These are phyloP conservation scores for Malbranchea zuffiana DNA, from an alignment of 2,329 filamentous ascomycete genomes.

Conservation along the genomic window DNA sequence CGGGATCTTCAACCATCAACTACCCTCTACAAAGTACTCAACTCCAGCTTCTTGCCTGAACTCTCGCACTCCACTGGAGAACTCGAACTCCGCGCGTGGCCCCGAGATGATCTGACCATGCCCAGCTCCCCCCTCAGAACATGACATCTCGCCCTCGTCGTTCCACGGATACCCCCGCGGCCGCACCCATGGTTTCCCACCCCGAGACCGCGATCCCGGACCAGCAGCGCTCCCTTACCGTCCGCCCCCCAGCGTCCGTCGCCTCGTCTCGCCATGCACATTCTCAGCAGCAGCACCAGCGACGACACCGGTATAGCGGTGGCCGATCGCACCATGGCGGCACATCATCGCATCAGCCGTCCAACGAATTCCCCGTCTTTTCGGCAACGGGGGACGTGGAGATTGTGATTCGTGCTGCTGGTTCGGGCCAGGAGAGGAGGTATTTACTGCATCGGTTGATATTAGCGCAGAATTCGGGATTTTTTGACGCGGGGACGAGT, in stretches of 20 bases:
- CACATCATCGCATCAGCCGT: constrained; percentile 55
- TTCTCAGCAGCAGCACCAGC: constrained; percentile 36
- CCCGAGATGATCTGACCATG: constrained; percentile 3
- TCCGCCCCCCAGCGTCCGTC: constrained; percentile 52
- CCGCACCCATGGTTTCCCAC: constrained; percentile 31
- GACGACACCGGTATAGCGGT: constrained; percentile 58
- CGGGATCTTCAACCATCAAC: no score
- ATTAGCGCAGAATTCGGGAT: constrained; percentile 78
- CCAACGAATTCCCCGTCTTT: constrained; percentile 91
- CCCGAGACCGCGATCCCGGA: constrained; percentile 39
- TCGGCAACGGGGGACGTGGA: constrained; percentile 86
- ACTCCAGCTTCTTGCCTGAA: no score
- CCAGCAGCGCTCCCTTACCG: constrained; percentile 44
- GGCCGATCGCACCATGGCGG: constrained; percentile 68
- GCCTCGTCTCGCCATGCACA: constrained; percentile 40
- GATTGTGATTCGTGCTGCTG: constrained; percentile 60
- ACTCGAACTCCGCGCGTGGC: neutral
- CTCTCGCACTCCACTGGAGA: no score
- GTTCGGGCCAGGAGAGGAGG: constrained; percentile 56
- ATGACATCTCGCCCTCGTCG: constrained; percentile 9
- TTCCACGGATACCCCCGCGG: constrained; percentile 7
- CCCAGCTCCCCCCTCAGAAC: constrained; percentile 2
- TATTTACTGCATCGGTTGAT: constrained; percentile 85
- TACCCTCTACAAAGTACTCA: no score
- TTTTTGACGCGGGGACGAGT: constrained; percentile 79